Base-by-base conservation (phyloP, 345 rosid genomes). In the Eucalyptus camaldulensis region DNA sequence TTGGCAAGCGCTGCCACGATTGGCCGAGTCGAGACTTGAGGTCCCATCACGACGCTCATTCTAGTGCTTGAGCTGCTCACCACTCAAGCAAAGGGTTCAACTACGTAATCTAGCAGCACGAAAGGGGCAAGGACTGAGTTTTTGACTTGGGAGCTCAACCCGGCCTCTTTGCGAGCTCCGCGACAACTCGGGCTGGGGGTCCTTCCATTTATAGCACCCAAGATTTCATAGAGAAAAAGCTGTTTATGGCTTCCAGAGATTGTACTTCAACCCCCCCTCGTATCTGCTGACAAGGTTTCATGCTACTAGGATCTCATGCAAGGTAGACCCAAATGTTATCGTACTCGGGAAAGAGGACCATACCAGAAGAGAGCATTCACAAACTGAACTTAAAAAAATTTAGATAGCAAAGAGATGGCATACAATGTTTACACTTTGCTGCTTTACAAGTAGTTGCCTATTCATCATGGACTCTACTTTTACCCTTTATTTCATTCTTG, bases 401-500 rank as follows among this genome's bases (percentile, higher is more conserved):
- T 37, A 76, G 47, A 76, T 76, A 21, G 85, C 85, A 76, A 76
- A 76, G 47, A 22, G 4, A 22, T 76, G 85, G 85, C 8, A 76
- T 76, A 76, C 85, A 21, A 40, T 76, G 85, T 76, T 76, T 40
- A 76, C 47, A 40, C 45, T 72, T 21, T 76, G 85, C 85, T 11
- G 29, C 85, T 76, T 40, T 76, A 76, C 83, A 76, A 76, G 47
- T 40, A 37, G 83, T 27, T 85, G 60, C 81, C 88, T 87, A 88
- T 86, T 87, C 91, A 43, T 89, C 89, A 49, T 72, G 69, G 56
- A 12, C 90, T 89, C 87, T 93, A 65, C 87, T 91, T 91, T 91
- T 91, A 53, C 87, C 92, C 94, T 91, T 92, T n/a, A 91, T 51
- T 85, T 72, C 87, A 17, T 87, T 85, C 47, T 89, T 91, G 31